Base-by-base conservation (phyloP, 2,329 filamentous ascomycete species). In the Epichloe sp. region DNA sequence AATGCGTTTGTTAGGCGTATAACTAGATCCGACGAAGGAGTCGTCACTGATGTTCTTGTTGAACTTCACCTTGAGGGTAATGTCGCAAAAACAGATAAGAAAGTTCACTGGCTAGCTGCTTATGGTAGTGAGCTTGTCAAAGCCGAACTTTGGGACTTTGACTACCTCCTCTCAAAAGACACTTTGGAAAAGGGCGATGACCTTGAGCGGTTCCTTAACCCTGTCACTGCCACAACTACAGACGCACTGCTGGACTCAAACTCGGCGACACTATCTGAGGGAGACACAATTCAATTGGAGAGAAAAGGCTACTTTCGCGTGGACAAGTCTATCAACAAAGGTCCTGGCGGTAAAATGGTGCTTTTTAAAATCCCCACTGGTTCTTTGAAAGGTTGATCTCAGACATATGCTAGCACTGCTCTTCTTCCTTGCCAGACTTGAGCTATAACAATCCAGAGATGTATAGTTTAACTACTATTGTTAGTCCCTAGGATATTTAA, bases 61-160 rank as follows among this genome's bases (percentile, higher is more conserved):
- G 43, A 50, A 17, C 48, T 45, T 31, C 15, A 50, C 31, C 43
- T 15, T 15, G 31, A 41, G 3, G 48, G 48, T 8, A 17, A 31
- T 40, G 42, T 17, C 6, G 36, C 7, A 17, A 45, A 46, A 34
- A 40, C 48, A 21, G n/a, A 44, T 26, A 45, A 50, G 41, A 50
- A 50, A 38, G n/a, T 50, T 38, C 48, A 49, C 40, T 49, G 48
- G 48, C 19, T 49, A 38, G 48, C 48, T 5, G 42, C 48, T 46
- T 12, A 10, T 11, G 48, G 35, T 8, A 31, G n/a, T n/a, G 31
- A 46, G 7, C 17, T 45, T 11, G 4, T 31, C n/a, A 4, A 19
- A 19, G 42, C 48, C 12, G 48, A 46, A 17, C 42, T 46, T n/a
- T 45, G 48, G 43, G 42, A 45, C n/a, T 45, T 50, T 37, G 48